These are phyloP conservation scores for Penicillium sp. DNA, from an alignment of 2,329 filamentous ascomycete genomes.

Conservation along the genomic window DNA sequence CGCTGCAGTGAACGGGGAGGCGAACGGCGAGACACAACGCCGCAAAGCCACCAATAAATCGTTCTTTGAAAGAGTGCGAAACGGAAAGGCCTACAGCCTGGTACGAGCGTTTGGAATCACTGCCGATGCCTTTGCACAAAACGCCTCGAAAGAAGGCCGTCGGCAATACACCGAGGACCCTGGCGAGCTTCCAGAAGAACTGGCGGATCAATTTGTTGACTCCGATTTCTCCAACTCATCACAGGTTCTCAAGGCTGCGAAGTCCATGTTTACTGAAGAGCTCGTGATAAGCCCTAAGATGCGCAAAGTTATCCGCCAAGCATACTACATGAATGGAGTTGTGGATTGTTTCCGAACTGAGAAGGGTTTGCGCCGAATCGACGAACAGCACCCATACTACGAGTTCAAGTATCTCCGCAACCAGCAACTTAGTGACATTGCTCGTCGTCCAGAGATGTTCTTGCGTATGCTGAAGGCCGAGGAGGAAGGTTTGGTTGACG, in stretches of 20 bases:
- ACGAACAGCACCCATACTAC: conserved; percentile 93
- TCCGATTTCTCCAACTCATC: conserved; percentile 74
- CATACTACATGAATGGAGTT: conserved; percentile 79
- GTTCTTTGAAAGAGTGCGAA: conserved; percentile 80
- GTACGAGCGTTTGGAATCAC: conserved; percentile 89
- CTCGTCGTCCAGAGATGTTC: conserved; percentile 82
- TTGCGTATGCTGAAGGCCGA: conserved; percentile 97
- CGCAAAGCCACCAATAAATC: conserved; percentile 80
- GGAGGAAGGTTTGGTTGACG: conserved; percentile 86
- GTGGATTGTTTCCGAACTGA: conserved; percentile 90
- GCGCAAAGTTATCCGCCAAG: conserved; percentile 79
- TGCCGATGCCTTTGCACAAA: conserved; percentile 83
- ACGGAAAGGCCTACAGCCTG: conserved; percentile 74
- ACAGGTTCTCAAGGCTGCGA: conserved; percentile 74
- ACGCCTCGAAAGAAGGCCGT: conserved; percentile 74
- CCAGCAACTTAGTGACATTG: conserved; percentile 79
- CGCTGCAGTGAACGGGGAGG: conserved; percentile 59
- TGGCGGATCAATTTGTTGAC: conserved; percentile 76
- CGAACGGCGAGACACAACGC: conserved; percentile 67
- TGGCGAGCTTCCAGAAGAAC: conserved; percentile 73
- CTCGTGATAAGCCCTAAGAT: conserved; percentile 84
- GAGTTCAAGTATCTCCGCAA: conserved; percentile 96
- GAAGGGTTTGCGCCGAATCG: conserved; percentile 89
- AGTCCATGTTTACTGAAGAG: conserved; percentile 88
- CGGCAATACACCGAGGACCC: conserved; percentile 85